Evolutionary conservation across 2,329 filamentous ascomycete species (phyloP), one percentile per base, ranked within the genome.

Genomic region (Paracoccidioides lutzii): DNA sequence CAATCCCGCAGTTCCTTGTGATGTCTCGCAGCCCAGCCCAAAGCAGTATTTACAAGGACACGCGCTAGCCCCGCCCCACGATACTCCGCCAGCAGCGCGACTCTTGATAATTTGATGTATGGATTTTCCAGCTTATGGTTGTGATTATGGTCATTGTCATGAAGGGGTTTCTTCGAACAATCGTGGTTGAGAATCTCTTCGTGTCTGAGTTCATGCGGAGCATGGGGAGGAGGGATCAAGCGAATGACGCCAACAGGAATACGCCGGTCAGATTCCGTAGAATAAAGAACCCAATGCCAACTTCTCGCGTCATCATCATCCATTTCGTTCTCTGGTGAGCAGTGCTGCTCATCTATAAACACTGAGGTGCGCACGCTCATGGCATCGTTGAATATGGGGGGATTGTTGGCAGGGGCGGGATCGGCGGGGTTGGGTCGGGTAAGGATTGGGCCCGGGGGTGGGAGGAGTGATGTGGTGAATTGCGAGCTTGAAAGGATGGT

Each of bases 211-310:
- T 61, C 59, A 69, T 91, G 82, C 37, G 82, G 75, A 8, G 75
- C 73, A 64, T 94, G 87, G 1, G 88, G 88, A 53, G 89, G 89
- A 0, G 90, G 90, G 0, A 95, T 86, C 9, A 94, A 75, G 28
- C 90, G 82, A 57, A 95, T 79, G 1, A 86, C 88, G 6, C 85
- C 89, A 54, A 91, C 81, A 50, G 89, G 81, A 30, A 70, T 73
- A 60, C 67, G 22, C 32, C 37, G 35, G 45, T 14, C 51, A 30
- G 43, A 28, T 5, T 45, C 28, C 32, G 70, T 95, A 45, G 8
- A 9, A 32, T 45, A 95, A n/a, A 84, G 76, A 35, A 95, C 84
- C 87, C 88, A 95, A 70, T 96, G 90, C 72, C 84, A 91, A 62
- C 82, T 84, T 40, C 87, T 80, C 0, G 78, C 62, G 68, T 97